These are phyloP conservation scores for Fraxinus greggii DNA, from an alignment of 305 asterid genomes.

Conservation along the genomic window DNA sequence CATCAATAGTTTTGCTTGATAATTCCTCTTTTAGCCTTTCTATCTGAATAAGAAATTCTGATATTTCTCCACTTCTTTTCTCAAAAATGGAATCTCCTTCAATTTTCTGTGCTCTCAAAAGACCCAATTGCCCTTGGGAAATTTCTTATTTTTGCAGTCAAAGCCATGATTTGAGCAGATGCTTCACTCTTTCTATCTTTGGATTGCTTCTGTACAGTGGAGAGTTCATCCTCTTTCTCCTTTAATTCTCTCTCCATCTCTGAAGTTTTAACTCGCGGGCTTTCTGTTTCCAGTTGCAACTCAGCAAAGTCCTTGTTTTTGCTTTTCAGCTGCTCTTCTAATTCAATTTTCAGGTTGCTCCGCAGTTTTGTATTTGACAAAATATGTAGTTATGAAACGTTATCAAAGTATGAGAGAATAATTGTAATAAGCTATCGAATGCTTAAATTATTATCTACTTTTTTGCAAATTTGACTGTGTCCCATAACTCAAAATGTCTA, in stretches of 20 bases:
- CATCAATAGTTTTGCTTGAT: conserved; percentile 35
- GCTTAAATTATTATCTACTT: no score
- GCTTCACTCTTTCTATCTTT: conserved; percentile 51
- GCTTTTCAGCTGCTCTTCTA: conserved; percentile 49
- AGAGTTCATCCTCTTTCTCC: conserved; percentile 46
- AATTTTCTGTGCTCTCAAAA: conserved; percentile 46
- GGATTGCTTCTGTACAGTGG: conserved; percentile 29
- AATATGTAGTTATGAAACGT: no score
- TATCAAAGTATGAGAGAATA: no score
- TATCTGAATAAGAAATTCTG: conserved; percentile 43
- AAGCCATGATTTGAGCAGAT: conserved; percentile 31
- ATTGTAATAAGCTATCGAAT: no score
- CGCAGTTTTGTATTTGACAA: no score
- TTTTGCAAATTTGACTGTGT: no score
- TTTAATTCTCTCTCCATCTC: conserved; percentile 41
- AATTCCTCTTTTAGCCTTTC: conserved; percentile 56
- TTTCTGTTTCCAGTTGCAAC: conserved; percentile 43
- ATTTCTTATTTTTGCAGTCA: conserved; percentile 39
- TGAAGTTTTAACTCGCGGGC: conserved; percentile 31
- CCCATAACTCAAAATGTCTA: no score
- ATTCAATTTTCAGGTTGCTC: conserved; percentile 36
- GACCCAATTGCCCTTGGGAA: conserved; percentile 47
- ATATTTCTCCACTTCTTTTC: conserved; percentile 44
- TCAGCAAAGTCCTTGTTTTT: conserved; percentile 40
- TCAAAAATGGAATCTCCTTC: conserved; percentile 49